Evolutionary conservation across 805 yeast species (phyloP).

Genomic region (Candida peoriensis): DNA sequence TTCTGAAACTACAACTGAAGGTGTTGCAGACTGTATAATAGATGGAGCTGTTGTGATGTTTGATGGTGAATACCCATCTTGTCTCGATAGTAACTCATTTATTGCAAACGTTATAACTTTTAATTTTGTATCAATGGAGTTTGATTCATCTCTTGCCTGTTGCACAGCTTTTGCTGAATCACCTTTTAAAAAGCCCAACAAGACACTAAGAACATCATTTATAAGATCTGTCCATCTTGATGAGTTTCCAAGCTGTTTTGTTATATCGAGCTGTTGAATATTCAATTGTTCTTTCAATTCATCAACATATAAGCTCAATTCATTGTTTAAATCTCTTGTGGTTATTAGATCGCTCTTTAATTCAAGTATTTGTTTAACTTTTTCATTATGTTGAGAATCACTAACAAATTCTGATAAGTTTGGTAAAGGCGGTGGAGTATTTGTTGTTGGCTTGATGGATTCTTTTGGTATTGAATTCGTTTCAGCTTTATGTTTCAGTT

Average conservation of each 20-base stretch:
- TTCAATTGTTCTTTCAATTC: constrained; percentile 18
- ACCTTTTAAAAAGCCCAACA: constrained; percentile 10
- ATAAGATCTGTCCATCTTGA: constrained; percentile 10
- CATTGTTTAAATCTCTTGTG: constrained; percentile 14
- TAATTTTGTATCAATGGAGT: constrained; percentile 20
- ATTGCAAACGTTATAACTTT: constrained; percentile 15
- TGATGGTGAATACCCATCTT: too few species aligned
- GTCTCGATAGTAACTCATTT: constrained; percentile 11
- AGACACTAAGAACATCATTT: constrained; percentile 12
- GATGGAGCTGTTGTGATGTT: too few species aligned
- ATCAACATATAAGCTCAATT: constrained; percentile 21
- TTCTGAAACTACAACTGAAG: too few species aligned
- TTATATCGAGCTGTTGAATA: constrained; percentile 3
- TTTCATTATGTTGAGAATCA: constrained; percentile 12
- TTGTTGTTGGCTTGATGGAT: too few species aligned
- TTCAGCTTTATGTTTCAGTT: constrained; percentile 10
- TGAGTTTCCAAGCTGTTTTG: constrained; percentile 3
- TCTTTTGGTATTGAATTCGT: too few species aligned
- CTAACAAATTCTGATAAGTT: constrained; percentile 1
- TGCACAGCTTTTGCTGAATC: constrained; percentile 17
- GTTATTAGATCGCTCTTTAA: constrained; percentile 24
- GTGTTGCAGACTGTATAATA: too few species aligned
- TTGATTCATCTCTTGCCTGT: constrained; percentile 17
- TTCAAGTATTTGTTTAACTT: constrained; percentile 20
- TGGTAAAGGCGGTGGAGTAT: background rate